A percentile compares a stretch with the other conserved stretches of the same genome.
Evolutionary conservation across 2,329 filamentous ascomycete genomes (phyloP).

Genomic region (Epichloe elymi): DNA sequence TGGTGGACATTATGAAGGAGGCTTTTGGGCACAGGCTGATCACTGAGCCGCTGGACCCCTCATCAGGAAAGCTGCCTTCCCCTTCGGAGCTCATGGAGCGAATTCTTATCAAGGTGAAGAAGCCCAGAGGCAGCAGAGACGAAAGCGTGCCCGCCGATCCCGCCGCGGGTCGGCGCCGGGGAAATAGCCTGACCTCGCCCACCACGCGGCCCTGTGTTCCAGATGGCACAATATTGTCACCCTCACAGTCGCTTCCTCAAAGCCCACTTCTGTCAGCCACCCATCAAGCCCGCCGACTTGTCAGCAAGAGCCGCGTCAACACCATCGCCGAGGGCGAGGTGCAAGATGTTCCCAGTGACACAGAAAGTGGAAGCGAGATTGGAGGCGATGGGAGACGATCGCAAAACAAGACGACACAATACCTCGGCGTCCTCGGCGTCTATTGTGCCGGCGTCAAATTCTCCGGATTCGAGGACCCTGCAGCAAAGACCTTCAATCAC

Average conservation of each 20-base stretch:
- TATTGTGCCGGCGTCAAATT: conserved; percentile 68
- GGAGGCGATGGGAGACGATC: conserved; percentile 38
- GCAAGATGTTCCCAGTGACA: conserved; percentile 54
- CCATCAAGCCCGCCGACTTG: conserved; percentile 35
- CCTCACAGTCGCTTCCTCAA: conserved; percentile 37
- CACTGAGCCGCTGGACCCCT: conserved; percentile 57
- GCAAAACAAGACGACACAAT: conserved; percentile 74
- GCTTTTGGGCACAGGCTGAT: conserved; percentile 73
- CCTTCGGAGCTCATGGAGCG: conserved; percentile 74
- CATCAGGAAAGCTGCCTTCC: conserved; percentile 59
- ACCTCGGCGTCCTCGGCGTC: conserved; percentile 75
- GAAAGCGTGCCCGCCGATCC: conserved; percentile 23
- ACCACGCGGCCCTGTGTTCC: conserved; percentile 43
- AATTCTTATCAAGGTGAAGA: conserved; percentile 91
- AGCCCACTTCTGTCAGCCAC: conserved; percentile 39
- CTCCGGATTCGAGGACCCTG: conserved; percentile 60
- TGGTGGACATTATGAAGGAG: conserved; percentile 81
- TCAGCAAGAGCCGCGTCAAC: conserved; percentile 40
- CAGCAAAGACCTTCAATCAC: conserved; percentile 83
- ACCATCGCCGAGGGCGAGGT: conserved; percentile 46
- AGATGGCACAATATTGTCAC: conserved; percentile 40
- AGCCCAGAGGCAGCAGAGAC: conserved; percentile 36
- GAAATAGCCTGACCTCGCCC: conserved; percentile 61
- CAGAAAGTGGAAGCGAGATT: conserved; percentile 54
- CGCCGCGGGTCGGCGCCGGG: conserved; percentile 36